phyloP scores from a whole-genome alignment of 139 green algal species.

The Zygnema circumcarinatum region DNA sequence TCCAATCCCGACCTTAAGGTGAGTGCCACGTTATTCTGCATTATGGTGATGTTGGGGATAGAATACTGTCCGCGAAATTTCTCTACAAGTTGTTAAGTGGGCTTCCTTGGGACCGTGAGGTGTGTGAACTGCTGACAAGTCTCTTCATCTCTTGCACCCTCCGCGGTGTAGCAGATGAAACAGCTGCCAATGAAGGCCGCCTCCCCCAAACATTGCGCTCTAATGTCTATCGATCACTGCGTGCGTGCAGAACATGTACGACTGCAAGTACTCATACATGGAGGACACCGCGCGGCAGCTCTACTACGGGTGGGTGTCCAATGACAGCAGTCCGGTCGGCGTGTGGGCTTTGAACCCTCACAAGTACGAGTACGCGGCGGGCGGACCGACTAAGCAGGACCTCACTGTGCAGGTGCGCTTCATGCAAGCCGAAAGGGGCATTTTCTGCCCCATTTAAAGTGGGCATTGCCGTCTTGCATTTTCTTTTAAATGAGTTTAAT shows the following conservation, averaged over 20 bases:
- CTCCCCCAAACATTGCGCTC: no score
- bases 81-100: background rate
- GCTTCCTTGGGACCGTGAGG: background rate
- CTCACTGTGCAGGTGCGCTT: constrained; percentile 44
- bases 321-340: constrained; percentile 9
- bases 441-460: background rate
- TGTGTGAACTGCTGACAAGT: background rate
- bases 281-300: constrained; percentile 24
- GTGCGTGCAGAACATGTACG: constrained; percentile 27
- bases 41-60: background rate
- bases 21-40: background rate
- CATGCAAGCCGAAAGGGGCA: background rate
- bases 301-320: constrained; percentile 37
- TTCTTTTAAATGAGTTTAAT: no score
- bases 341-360: constrained; percentile 28
- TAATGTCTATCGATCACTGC: background rate
- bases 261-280: constrained; percentile 40
- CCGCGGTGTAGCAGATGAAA: no score
- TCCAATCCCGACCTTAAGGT: constrained; percentile 39
- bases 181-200: no score
- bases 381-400: constrained; percentile 32
- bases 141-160: background rate
- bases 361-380: constrained; percentile 30
- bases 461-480: no score
- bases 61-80: background rate